Evolutionary conservation across 2,329 filamentous ascomycete species (phyloP).

Genomic region (Aspergillaceae sp.): DNA sequence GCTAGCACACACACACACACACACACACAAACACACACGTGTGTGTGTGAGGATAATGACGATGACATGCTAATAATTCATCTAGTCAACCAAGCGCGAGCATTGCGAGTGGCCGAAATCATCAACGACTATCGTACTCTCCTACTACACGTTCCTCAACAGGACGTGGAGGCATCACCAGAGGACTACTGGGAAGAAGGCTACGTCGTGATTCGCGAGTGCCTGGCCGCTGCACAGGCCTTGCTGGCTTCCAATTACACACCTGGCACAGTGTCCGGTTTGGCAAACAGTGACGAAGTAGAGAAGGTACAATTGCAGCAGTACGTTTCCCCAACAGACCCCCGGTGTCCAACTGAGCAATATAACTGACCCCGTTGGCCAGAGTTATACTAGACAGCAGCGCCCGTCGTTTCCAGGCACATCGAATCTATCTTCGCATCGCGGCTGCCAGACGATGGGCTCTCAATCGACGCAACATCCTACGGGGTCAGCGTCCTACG

Average conservation of each 20-base stretch:
- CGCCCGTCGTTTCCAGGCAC: slow-evolving; percentile 52
- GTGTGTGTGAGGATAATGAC: too few species aligned
- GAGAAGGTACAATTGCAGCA: slow-evolving; percentile 50
- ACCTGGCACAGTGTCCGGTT: slow-evolving; percentile 32
- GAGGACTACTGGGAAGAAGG: slow-evolving; percentile 53
- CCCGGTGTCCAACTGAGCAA: too few species aligned
- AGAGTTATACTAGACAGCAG: slow-evolving; percentile 55
- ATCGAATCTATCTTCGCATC: slow-evolving; percentile 52
- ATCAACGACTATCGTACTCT: slow-evolving; percentile 57
- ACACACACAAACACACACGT: too few species aligned
- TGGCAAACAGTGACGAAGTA: slow-evolving; percentile 42
- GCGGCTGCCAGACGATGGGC: slow-evolving; percentile 53
- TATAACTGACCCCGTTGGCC: background rate
- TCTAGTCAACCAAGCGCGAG: slow-evolving; percentile 56
- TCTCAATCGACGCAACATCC: slow-evolving; percentile 43
- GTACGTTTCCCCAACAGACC: slow-evolving; percentile 26
- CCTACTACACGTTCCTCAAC: slow-evolving; percentile 50
- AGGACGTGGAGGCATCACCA: slow-evolving; percentile 42
- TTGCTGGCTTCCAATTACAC: slow-evolving; percentile 48
- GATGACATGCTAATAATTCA: background rate
- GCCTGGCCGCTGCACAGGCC: slow-evolving; percentile 46
- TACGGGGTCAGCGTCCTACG: slow-evolving; percentile 44
- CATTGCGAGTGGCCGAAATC: slow-evolving; percentile 54
- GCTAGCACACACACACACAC: background rate
- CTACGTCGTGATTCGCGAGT: slow-evolving; percentile 50